These are phyloP conservation scores for Ogataea salicorniae DNA, from an alignment of 805 yeast species.

Conservation along the genomic window DNA sequence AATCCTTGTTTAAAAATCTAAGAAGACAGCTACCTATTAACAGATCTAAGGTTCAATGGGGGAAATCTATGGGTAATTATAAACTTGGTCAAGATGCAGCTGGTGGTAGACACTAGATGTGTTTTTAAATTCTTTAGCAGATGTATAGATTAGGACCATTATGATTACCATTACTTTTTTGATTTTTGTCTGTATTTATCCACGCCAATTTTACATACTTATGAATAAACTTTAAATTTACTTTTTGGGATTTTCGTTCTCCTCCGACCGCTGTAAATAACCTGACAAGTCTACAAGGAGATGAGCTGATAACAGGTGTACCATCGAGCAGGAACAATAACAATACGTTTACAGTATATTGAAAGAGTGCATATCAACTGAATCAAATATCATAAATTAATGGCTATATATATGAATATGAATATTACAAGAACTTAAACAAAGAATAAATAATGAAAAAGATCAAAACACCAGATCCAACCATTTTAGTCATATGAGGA, in stretches of 20 bases:
- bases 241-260: no score
- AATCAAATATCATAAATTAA: neutral
- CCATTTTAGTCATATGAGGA: constrained; percentile 54
- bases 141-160: neutral
- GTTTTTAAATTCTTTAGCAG: neutral
- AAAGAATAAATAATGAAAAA: constrained; percentile 57
- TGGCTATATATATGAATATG: no score
- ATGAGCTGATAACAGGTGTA: no score
- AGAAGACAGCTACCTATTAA: constrained; percentile 92
- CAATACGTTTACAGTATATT: no score
- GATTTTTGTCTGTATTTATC: neutral
- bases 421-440: constrained; percentile 36
- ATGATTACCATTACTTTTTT: neutral
- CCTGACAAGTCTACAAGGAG: no score
- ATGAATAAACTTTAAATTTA: no score
- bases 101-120: constrained; percentile 32
- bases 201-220: no score
- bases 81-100: constrained; percentile 79
- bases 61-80: constrained; percentile 85
- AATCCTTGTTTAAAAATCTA: constrained; percentile 71
- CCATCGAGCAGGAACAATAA: no score
- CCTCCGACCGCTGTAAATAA: no score
- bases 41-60: constrained; percentile 91
- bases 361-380: neutral
- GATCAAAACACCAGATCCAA: constrained; percentile 46